Conservation (phyloP, 805 yeast genomes). For the Cyberlindnera lachancei region DNA sequence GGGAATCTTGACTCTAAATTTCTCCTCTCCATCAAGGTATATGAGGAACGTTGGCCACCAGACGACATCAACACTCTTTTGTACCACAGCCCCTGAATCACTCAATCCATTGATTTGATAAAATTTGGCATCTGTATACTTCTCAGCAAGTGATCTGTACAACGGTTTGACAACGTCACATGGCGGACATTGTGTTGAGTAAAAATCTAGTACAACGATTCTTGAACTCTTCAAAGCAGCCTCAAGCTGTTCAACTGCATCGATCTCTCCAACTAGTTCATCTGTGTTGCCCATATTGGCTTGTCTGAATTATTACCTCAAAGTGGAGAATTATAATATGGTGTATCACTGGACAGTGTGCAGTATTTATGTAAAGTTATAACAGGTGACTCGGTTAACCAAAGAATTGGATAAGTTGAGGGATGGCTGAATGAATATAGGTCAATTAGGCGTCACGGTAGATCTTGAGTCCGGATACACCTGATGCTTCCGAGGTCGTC, state of each 20-base stretch:
- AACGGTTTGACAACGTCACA: conserved; percentile 21
- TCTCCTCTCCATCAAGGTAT: conserved; percentile 15
- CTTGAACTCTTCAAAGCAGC: conserved; percentile 6
- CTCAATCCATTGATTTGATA: conserved; percentile 17
- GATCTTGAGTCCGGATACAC: too few species aligned
- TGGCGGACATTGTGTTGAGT: conserved; percentile 21
- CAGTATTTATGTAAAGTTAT: too few species aligned
- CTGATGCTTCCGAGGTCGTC: too few species aligned
- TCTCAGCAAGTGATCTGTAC: conserved; percentile 12
- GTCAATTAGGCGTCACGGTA: too few species aligned
- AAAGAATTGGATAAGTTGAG: too few species aligned
- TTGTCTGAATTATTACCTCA: too few species aligned
- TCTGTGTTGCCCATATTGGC: too few species aligned
- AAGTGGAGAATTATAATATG: too few species aligned
- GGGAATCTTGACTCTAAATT: conserved; percentile 21
- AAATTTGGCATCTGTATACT: conserved; percentile 18
- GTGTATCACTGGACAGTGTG: too few species aligned
- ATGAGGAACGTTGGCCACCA: conserved; percentile 25
- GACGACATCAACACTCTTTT: conserved; percentile 17
- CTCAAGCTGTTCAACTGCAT: conserved; percentile 9
- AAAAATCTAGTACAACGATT: conserved; percentile 18
- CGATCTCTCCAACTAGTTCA: too few species aligned
- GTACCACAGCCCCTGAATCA: conserved; percentile 14
- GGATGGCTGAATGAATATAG: too few species aligned
- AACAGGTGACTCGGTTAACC: too few species aligned